Percentiles rank a stretch among this genome's conserved stretches.
Conservation (phyloP, 805 yeast genomes). For the Ogataea thermomethanolica region DNA sequence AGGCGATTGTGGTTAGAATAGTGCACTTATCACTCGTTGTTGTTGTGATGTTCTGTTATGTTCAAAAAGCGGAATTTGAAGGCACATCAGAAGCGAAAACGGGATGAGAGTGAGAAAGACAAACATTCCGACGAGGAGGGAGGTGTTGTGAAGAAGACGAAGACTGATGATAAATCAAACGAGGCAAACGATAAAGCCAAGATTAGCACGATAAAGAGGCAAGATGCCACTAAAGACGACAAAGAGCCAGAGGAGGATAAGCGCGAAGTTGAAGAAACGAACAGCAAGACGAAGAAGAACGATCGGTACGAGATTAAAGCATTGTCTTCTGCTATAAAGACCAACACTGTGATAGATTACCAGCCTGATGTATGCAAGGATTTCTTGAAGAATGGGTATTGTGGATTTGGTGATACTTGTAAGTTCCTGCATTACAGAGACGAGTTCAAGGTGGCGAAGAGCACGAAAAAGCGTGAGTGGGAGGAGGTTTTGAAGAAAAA, state of each 20-base stretch:
- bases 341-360: conserved; percentile 74
- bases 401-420: conserved; percentile 97
- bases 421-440: conserved; percentile 90
- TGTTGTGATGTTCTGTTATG: conserved; percentile 23
- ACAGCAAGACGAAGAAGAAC: not conserved
- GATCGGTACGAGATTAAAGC: conserved; percentile 19
- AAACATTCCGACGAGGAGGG: not conserved
- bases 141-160: conserved; percentile 1
- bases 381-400: conserved; percentile 83
- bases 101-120: not conserved
- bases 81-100: conserved; percentile 8
- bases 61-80: conserved; percentile 37
- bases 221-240: conserved; percentile 20
- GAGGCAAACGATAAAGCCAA: not conserved
- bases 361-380: conserved; percentile 96
- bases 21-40: too few species aligned
- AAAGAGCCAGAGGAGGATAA: conserved; percentile 3
- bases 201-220: not conserved
- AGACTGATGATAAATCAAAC: not conserved
- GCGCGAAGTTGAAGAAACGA: conserved; percentile 7
- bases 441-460: conserved; percentile 56
- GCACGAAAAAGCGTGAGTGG: conserved; percentile 56
- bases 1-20: not conserved
- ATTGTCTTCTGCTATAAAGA: conserved; percentile 46
- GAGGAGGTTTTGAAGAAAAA: conserved; percentile 38